Percentiles rank a stretch among this genome's conserved stretches.
Conservation (phyloP, 75 land plant species). For the Azolla pinnata region DNA sequence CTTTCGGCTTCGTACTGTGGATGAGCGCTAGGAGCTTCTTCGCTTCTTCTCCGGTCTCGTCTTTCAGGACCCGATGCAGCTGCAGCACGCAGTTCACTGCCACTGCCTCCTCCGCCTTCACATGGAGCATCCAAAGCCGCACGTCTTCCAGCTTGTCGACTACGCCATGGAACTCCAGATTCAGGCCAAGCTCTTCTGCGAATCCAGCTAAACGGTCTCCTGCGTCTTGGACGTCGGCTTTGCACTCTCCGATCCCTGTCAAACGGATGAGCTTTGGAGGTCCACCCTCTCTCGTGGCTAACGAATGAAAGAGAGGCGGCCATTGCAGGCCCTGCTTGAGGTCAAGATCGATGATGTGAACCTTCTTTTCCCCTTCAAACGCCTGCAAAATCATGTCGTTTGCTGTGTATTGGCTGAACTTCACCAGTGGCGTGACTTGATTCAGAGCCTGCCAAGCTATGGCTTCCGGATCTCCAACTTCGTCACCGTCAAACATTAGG, state of each 20-base stretch:
- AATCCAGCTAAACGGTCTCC: constrained; percentile 70
- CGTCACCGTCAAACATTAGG: constrained; percentile 25
- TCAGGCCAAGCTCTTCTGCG: constrained; percentile 57
- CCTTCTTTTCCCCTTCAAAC: constrained; percentile 70
- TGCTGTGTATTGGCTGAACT: constrained; percentile 72
- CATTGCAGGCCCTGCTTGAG: constrained; percentile 96
- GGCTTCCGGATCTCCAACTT: constrained; percentile 33
- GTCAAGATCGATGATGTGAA: constrained; percentile 89
- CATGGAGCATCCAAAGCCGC: constrained; percentile 97
- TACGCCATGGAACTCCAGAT: constrained; percentile 77
- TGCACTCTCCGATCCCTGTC: constrained; percentile 73
- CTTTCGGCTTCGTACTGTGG: constrained; percentile 44
- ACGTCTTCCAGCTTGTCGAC: constrained; percentile 85
- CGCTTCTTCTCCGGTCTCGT: constrained; percentile 33
- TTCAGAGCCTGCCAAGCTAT: constrained; percentile 63
- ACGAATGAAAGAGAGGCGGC: constrained; percentile 77
- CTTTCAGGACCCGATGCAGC: constrained; percentile 56
- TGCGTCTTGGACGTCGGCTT: constrained; percentile 76
- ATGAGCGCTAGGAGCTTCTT: constrained; percentile 57
- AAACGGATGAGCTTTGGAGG: constrained; percentile 83
- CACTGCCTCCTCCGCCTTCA: constrained; percentile 71
- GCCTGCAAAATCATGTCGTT: constrained; percentile 73
- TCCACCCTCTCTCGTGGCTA: constrained; percentile 50
- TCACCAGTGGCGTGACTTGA: constrained; percentile 60
- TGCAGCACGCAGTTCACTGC: constrained; percentile 73